phyloP scores from a whole-genome alignment of 2,329 filamentous ascomycete genomes.

The Alternaria alternata region DNA sequence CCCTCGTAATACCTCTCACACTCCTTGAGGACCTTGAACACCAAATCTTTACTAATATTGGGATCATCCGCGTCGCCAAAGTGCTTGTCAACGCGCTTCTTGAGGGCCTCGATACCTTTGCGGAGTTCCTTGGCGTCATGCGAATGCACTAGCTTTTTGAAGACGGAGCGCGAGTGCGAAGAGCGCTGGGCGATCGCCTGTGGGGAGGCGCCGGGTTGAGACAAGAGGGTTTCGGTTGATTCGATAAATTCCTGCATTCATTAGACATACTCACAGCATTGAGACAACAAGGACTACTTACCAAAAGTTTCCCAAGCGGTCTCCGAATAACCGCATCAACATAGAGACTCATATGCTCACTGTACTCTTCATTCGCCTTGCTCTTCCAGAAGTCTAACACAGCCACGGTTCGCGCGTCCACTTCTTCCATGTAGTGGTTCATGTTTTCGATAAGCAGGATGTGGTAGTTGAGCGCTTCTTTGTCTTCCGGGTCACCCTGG shows the following conservation, averaged over 20 bases:
- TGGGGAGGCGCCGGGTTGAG: constrained; percentile 60
- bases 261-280: constrained; percentile 15
- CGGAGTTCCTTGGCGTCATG: constrained; percentile 87
- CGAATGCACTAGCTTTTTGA: constrained; percentile 83
- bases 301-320: constrained; percentile 84
- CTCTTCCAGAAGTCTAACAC: constrained; percentile 85
- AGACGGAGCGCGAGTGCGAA: constrained; percentile 80
- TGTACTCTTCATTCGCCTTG: constrained; percentile 78
- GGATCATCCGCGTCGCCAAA: constrained; percentile 89
- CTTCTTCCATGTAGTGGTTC: constrained; percentile 95
- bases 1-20: constrained; percentile 66
- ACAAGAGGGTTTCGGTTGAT: constrained; percentile 78
- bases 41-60: constrained; percentile 66
- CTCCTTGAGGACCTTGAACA: constrained; percentile 67
- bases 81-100: constrained; percentile 95
- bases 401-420: constrained; percentile 76
- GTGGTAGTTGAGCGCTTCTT: constrained; percentile 96
- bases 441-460: constrained; percentile 98
- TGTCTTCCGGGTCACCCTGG: constrained; percentile 78
- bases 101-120: constrained; percentile 87
- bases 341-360: constrained; percentile 88
- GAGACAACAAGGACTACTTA: constrained; percentile 36
- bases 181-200: constrained; percentile 77
- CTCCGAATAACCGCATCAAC: constrained; percentile 86
- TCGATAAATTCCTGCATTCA: constrained; percentile 77